Conservation (phyloP, 2,329 filamentous ascomycete species). For the Colletotrichum sansevieriae region DNA sequence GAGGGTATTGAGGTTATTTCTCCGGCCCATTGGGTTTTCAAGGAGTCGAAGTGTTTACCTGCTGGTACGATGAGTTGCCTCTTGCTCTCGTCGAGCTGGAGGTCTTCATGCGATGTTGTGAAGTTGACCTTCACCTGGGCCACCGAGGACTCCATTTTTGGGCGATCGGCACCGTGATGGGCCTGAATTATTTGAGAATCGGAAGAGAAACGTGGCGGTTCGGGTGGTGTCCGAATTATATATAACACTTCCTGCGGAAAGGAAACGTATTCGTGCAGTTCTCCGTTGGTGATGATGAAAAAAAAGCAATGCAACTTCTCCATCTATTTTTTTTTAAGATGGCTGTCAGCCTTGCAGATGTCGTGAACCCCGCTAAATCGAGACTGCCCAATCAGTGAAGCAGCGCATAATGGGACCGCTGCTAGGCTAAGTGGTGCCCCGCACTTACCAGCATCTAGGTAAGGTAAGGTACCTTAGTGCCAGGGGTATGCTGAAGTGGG, state of each 20-base stretch:
- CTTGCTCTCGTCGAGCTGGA: conserved; percentile 73
- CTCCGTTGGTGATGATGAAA: conserved; percentile 10
- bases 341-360: conserved; percentile 42
- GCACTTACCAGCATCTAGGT: neutral
- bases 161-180: conserved; percentile 24
- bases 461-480: neutral
- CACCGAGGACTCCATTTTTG: conserved; percentile 55
- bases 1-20: neutral
- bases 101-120: conserved; percentile 71
- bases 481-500: conserved; percentile 19
- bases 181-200: neutral
- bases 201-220: too few relatives aligned
- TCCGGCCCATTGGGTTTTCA: conserved; percentile 19
- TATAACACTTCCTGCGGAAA: neutral
- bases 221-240: too few relatives aligned
- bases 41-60: conserved; percentile 53
- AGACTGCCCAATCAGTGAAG: conserved; percentile 25
- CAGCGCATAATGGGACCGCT: conserved; percentile 33
- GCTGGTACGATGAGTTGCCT: conserved; percentile 73
- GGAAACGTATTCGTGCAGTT: neutral
- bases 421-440: conserved; percentile 34
- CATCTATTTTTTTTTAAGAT: conserved; percentile 41
- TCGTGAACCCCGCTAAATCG: conserved; percentile 30
- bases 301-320: neutral
- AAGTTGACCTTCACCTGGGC: conserved; percentile 77